These are phyloP conservation scores for Fusarium siculi DNA, from an alignment of 2,329 filamentous ascomycete genomes.

Conservation along the genomic window DNA sequence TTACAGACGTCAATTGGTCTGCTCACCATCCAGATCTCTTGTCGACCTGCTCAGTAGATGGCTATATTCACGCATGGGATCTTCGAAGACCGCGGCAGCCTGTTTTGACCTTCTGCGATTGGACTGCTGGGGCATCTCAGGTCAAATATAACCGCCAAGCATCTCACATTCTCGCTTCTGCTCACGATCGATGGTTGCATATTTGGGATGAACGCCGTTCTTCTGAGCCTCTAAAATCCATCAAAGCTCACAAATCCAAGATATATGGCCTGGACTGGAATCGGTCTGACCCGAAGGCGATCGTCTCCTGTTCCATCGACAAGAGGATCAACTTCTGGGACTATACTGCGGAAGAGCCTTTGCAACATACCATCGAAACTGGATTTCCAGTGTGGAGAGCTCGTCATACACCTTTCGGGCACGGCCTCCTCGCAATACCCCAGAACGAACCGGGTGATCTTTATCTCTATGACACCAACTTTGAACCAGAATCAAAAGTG, in stretches of 20 bases:
- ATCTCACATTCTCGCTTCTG: conserved; percentile 86
- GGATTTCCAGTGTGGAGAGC: conserved; percentile 92
- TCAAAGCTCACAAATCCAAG: conserved; percentile 89
- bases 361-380: conserved; percentile 82
- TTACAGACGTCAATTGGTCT: conserved; percentile 96
- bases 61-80: conserved; percentile 94
- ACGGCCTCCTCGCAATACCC: conserved; percentile 88
- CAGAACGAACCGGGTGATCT: conserved; percentile 87
- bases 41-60: conserved; percentile 91
- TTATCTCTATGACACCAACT: conserved; percentile 81
- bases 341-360: conserved; percentile 70
- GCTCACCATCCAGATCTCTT: conserved; percentile 90
- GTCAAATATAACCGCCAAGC: conserved; percentile 95
- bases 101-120: conserved; percentile 86
- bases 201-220: conserved; percentile 91
- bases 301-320: conserved; percentile 91
- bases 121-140: conserved; percentile 92
- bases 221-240: conserved; percentile 81
- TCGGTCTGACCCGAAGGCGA: conserved; percentile 73
- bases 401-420: conserved; percentile 89
- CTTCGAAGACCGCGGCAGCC: conserved; percentile 78
- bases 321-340: conserved; percentile 96
- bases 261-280: conserved; percentile 98
- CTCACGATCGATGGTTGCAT: conserved; percentile 86
- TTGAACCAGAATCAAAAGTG: conserved; percentile 57